A percentile compares a stretch with the other conserved stretches of the same genome.
Conservation (phyloP, 164 flowering plant genomes). For the Tetracentron sinense region DNA sequence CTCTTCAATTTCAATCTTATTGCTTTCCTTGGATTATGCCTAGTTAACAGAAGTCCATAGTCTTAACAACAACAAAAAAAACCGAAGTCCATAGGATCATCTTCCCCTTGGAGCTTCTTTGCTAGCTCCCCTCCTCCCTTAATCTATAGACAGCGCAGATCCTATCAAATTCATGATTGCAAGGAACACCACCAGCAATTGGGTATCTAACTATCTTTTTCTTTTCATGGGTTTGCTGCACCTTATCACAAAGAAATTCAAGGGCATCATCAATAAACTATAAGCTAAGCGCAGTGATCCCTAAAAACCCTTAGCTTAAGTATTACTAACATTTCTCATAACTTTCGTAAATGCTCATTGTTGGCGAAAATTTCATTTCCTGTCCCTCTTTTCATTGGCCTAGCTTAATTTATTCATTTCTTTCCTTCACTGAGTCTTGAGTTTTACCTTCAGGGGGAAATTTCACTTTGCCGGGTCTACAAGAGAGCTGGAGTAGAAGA, state of each 20-base stretch:
- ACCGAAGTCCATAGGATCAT: neutral
- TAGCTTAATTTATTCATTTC: neutral
- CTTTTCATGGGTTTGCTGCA: too few relatives aligned
- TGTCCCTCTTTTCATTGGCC: neutral
- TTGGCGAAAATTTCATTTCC: neutral
- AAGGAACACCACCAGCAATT: too few relatives aligned
- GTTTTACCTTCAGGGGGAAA: slow-evolving; percentile 58
- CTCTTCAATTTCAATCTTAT: neutral
- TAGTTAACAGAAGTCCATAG: too few relatives aligned
- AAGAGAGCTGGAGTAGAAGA: slow-evolving; percentile 90
- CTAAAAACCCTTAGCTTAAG: neutral
- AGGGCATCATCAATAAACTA: neutral
- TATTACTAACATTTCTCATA: neutral
- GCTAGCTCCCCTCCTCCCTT: too few relatives aligned
- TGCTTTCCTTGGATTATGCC: neutral
- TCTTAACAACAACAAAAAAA: too few relatives aligned
- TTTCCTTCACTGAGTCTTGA: too few relatives aligned
- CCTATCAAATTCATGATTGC: too few relatives aligned
- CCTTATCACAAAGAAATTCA: neutral
- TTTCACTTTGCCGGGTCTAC: slow-evolving; percentile 89
- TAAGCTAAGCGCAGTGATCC: neutral
- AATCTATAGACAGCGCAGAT: too few relatives aligned
- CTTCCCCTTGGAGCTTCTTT: too few relatives aligned
- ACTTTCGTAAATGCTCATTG: neutral
- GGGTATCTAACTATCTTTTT: too few relatives aligned